Base-by-base conservation (phyloP, 441 rosid species). In the Syzygium syzygioides region DNA sequence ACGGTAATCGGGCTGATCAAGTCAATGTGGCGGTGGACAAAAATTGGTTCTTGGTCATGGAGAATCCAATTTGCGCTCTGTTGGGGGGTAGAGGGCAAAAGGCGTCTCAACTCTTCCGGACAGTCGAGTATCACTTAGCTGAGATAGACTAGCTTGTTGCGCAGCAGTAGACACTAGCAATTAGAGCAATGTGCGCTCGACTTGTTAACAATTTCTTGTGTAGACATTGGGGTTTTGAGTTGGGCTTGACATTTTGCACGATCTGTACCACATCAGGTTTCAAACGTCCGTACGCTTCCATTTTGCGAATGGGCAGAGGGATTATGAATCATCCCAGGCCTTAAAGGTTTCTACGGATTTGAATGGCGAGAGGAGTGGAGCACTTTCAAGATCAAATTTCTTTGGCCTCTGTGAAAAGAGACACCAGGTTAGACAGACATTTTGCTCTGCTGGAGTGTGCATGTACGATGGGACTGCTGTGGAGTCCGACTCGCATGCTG, bases 391-490 rank as follows among this genome's bases (percentile, higher is more conserved):
- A 45, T 89, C 91, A 60, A 66, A 83, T 88, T 85, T 55, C 32
- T 45, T 32, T 85, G 68, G 89, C 57, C 76, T 88, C 4, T 87
- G 86, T 89, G 87, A 85, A 86, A 94, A 90, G 93, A 91, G 92
- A 92, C 93, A 92, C 86, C 86, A 88, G 62, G 71, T 79, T 66
- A 88, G 92, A 55, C 93, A 92, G 91, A 86, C 93, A 37, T 88
- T 86, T 89, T 91, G 92, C 80, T 89, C 95, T 3, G 54, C 91
- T 60, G 88, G 94, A 89, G 94, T 88, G 85, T 79, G 76, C 87
- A 89, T 94, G 11, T 92, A 79, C 80, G 89, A 88, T 55, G 97
- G 94, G 18, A 87, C 87, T 87, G 62, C 87, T 68, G 83, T 62
- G 66, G 94, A 92, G 86, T 71, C 94, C 25, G 57, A 79, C 89